Percentiles rank a stretch among this genome's conserved stretches.
These are phyloP conservation scores for Exophiala spinifera DNA, from an alignment of 2,329 filamentous ascomycete genomes.

Conservation along the genomic window DNA sequence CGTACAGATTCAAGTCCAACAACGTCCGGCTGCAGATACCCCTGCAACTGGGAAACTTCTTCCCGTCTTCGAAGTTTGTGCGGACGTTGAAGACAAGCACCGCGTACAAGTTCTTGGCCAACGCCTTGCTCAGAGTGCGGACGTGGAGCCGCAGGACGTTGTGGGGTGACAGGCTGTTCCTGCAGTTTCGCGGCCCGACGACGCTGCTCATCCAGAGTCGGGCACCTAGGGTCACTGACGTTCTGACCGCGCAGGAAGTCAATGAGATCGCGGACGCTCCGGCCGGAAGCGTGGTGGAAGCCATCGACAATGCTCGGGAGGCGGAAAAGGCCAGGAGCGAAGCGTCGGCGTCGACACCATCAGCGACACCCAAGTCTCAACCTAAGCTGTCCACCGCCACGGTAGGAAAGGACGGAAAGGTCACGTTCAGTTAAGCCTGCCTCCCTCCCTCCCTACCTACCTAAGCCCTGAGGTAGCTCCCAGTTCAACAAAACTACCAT, in stretches of 20 bases:
- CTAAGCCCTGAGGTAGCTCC: no score
- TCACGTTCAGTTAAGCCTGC: slow-evolving; percentile 57
- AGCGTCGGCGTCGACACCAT: slow-evolving; percentile 18
- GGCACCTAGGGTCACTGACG: slow-evolving; percentile 73
- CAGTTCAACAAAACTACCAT: no score
- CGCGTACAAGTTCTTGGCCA: slow-evolving; percentile 67
- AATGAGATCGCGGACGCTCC: slow-evolving; percentile 86
- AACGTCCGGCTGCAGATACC: slow-evolving; percentile 76
- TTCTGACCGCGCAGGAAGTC: slow-evolving; percentile 72
- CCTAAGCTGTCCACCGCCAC: slow-evolving; percentile 48
- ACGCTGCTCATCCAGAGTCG: slow-evolving; percentile 86
- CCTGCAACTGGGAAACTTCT: slow-evolving; percentile 58
- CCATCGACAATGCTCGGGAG: slow-evolving; percentile 39
- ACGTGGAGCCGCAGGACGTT: slow-evolving; percentile 78
- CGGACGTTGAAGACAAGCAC: slow-evolving; percentile 67
- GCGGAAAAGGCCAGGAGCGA: slow-evolving; percentile 10
- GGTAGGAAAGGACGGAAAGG: slow-evolving; percentile 61
- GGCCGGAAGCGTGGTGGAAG: slow-evolving; percentile 64
- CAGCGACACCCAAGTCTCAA: slow-evolving; percentile 30
- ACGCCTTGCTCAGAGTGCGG: slow-evolving; percentile 64
- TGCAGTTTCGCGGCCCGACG: slow-evolving; percentile 82
- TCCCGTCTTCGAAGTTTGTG: slow-evolving; percentile 72
- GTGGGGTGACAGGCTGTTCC: slow-evolving; percentile 89
- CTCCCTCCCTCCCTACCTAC: no score
- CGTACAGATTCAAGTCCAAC: slow-evolving; percentile 82